phyloP scores from a whole-genome alignment of 176 grass and related monocot species.

The Aegilops umbellulata region DNA sequence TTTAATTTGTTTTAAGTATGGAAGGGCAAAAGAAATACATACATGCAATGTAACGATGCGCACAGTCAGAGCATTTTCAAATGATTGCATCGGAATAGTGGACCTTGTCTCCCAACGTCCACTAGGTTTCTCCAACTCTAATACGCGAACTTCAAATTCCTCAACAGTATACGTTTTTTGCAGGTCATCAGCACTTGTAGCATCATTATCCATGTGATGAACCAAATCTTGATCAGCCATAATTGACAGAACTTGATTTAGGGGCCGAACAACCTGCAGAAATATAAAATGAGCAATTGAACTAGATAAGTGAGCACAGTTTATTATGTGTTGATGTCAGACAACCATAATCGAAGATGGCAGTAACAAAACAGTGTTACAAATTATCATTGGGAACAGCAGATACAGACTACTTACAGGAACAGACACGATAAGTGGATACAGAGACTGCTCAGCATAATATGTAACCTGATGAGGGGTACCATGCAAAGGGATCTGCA shows the following conservation, averaged over 20 bases:
- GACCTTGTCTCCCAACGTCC: constrained; percentile 67
- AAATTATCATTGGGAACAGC: neutral
- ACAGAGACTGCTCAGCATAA: constrained; percentile 81
- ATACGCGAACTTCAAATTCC: constrained; percentile 90
- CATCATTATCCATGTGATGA: constrained; percentile 64
- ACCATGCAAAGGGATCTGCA: constrained; percentile 76
- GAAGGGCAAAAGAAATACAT: constrained; percentile 33
- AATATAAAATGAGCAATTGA: constrained; percentile 24
- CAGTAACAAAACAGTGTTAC: constrained; percentile 11
- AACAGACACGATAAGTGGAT: constrained; percentile 86
- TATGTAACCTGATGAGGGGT: constrained; percentile 95
- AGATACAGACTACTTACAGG: constrained; percentile 60
- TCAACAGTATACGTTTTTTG: constrained; percentile 84
- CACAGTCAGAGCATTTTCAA: constrained; percentile 89
- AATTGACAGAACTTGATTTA: constrained; percentile 79
- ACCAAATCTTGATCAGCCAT: constrained; percentile 74
- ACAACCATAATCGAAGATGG: neutral
- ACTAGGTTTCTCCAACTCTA: constrained; percentile 69
- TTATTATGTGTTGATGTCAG: neutral
- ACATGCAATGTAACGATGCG: constrained; percentile 82
- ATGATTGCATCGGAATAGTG: constrained; percentile 81
- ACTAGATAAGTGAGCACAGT: constrained; percentile 1
- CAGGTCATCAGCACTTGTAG: constrained; percentile 57
- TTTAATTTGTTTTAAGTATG: neutral
- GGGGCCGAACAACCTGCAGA: constrained; percentile 62